phyloP scores from a whole-genome alignment of 345 rosid species.

The Citrus sinensis region DNA sequence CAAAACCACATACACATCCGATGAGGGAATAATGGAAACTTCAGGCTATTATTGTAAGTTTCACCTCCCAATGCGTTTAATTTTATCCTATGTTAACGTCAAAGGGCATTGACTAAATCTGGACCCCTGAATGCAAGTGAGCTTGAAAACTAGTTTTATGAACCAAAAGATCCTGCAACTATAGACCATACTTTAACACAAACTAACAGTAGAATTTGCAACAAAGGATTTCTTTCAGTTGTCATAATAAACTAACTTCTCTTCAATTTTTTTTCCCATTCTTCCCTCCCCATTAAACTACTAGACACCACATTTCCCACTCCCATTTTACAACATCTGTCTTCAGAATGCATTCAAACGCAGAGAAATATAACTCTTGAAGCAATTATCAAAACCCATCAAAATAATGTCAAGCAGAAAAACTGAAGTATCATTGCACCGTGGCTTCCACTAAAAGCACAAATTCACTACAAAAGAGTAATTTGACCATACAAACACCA shows the following conservation, averaged over 20 bases:
- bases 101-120: not conserved
- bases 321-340: constrained; percentile 8
- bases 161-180: not conserved
- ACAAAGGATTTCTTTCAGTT: not conserved
- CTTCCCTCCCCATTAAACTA: not conserved
- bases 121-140: not conserved
- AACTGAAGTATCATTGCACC: not conserved
- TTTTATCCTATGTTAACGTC: not conserved
- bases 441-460: not conserved
- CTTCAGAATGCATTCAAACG: not conserved
- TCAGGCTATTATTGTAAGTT: not conserved
- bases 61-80: not conserved
- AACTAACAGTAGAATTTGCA: not conserved
- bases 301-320: not conserved
- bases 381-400: not conserved
- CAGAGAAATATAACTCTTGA: not conserved
- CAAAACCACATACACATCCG: not conserved
- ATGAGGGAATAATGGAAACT: not conserved
- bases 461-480: too few relatives aligned
- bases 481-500: too few relatives aligned
- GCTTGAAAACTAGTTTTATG: not conserved
- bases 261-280: not conserved
- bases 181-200: not conserved
- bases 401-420: constrained; percentile 2
- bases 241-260: not conserved